These are phyloP conservation scores for Galerina marginata DNA, from an alignment of 768 basidiomycete genomes.

Conservation along the genomic window DNA sequence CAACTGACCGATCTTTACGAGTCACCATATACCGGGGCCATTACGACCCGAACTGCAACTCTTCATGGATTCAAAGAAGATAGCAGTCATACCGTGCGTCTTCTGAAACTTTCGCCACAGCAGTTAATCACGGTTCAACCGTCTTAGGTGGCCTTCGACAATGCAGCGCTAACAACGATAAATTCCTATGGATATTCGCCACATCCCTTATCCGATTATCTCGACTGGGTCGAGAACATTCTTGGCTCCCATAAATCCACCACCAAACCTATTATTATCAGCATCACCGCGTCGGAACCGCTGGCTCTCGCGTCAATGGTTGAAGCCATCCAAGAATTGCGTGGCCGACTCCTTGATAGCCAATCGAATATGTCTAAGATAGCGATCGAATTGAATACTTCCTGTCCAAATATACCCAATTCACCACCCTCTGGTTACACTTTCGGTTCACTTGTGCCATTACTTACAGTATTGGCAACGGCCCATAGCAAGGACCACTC, in stretches of 20 bases:
- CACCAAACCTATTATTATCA: constrained; percentile 72
- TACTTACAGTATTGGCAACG: constrained; percentile 60
- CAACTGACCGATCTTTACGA: constrained; percentile 72
- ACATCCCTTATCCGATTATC: constrained; percentile 67
- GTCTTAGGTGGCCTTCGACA: constrained; percentile 64
- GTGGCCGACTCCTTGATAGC: constrained; percentile 41
- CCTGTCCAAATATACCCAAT: constrained; percentile 79
- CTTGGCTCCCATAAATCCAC: constrained; percentile 37
- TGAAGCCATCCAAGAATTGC: constrained; percentile 61
- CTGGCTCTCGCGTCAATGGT: constrained; percentile 61
- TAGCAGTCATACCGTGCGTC: constrained; percentile 61
- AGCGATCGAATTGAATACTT: constrained; percentile 83
- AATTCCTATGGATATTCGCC: constrained; percentile 93
- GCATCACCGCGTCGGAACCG: constrained; percentile 70
- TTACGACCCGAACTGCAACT: constrained; percentile 82
- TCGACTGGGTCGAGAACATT: constrained; percentile 66
- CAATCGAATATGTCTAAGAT: constrained; percentile 41
- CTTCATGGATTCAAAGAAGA: constrained; percentile 73
- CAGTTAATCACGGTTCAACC: constrained; percentile 7
- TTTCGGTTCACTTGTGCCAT: constrained; percentile 51
- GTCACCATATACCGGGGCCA: constrained; percentile 73
- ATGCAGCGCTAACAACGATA: constrained; percentile 58
- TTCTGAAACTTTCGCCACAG: constrained; percentile 2
- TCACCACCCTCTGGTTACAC: constrained; percentile 72
- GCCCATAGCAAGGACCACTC: constrained; percentile 54